These are phyloP conservation scores for Macrotyloma uniflorum DNA, from an alignment of 306 rosid genomes.

Conservation along the genomic window DNA sequence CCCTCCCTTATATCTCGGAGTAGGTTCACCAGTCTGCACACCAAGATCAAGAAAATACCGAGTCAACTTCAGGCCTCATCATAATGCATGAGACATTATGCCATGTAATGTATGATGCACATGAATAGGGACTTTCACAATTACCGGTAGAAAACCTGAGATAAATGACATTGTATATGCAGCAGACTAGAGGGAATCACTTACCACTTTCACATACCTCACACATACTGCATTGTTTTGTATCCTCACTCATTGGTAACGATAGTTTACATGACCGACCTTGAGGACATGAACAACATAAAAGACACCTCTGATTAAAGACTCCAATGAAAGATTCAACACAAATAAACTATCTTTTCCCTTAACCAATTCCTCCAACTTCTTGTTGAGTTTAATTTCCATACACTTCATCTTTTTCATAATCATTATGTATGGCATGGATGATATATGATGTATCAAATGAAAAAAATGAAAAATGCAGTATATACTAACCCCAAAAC, in stretches of 20 bases:
- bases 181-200: constrained; percentile 16
- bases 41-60: background rate
- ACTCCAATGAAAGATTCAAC: constrained; percentile 18
- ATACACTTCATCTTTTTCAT: background rate
- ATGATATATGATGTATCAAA: background rate
- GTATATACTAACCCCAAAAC: constrained; percentile 77
- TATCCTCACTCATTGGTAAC: constrained; percentile 47
- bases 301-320: constrained; percentile 39
- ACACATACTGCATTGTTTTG: constrained; percentile 37
- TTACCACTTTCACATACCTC: constrained; percentile 43
- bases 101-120: background rate
- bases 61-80: constrained; percentile 2
- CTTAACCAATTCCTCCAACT: background rate
- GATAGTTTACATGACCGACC: constrained; percentile 45
- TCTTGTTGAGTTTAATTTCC: background rate
- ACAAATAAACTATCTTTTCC: constrained; percentile 6
- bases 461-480: constrained; percentile 1
- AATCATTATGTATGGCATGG: constrained; percentile 23
- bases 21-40: constrained; percentile 59
- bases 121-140: background rate
- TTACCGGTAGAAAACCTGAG: background rate
- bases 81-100: constrained; percentile 8
- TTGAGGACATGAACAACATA: constrained; percentile 44
- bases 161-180: background rate
- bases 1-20: constrained; percentile 46